Percentiles rank a stretch among this genome's conserved stretches.
Evolutionary conservation across 345 rosid species (phyloP).

Genomic region (Litchi chinensis): DNA sequence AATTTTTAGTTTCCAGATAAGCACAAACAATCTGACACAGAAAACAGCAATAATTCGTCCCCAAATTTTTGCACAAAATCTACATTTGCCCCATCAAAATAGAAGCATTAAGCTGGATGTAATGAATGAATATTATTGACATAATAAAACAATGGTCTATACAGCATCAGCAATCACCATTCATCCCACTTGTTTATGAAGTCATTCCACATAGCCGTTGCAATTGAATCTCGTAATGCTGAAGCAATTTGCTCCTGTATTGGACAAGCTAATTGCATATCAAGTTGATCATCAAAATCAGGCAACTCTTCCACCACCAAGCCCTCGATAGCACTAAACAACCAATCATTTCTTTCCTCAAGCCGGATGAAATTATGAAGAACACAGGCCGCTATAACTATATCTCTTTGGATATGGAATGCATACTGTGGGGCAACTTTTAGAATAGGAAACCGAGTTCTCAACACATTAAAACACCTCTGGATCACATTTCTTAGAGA

Average conservation of each 20-base stretch:
- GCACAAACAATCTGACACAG: neutral
- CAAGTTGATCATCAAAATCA: conserved; percentile 55
- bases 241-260: conserved; percentile 54
- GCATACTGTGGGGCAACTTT: conserved; percentile 73
- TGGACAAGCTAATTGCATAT: conserved; percentile 52
- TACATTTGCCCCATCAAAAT: neutral
- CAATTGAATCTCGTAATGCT: conserved; percentile 54
- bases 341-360: conserved; percentile 75
- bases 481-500: conserved; percentile 54
- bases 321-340: conserved; percentile 49
- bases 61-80: neutral
- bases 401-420: conserved; percentile 79
- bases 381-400: conserved; percentile 78
- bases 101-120: neutral
- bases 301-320: conserved; percentile 40
- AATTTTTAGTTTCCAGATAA: neutral
- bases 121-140: neutral
- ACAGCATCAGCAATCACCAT: conserved; percentile 39
- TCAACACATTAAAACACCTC: conserved; percentile 55
- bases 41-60: neutral
- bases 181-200: conserved; percentile 71
- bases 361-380: conserved; percentile 66
- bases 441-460: conserved; percentile 71
- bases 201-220: conserved; percentile 74
- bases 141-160: neutral